These are phyloP conservation scores for Wickerhamomyces alni DNA, from an alignment of 805 yeast species.

Conservation along the genomic window DNA sequence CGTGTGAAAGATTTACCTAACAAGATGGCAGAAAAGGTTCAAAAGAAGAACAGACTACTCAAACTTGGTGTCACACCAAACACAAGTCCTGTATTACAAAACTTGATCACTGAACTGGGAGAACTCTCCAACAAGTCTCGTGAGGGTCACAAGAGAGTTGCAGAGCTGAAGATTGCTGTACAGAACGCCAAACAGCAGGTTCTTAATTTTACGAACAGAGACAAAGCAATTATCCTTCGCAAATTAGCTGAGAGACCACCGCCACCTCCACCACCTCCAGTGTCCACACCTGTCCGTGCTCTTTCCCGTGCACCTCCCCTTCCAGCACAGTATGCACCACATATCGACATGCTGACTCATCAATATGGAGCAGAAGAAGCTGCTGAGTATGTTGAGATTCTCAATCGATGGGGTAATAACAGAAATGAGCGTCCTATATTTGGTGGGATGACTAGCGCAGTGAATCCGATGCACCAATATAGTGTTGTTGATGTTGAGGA, in stretches of 20 bases:
- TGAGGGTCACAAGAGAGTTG: background rate
- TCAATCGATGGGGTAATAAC: background rate
- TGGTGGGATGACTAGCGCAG: background rate
- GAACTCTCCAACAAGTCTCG: slow-evolving; percentile 5
- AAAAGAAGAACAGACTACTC: slow-evolving; percentile 2
- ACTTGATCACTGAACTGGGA: background rate
- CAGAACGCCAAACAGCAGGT: background rate
- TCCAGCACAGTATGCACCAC: too few species aligned
- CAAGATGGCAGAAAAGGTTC: background rate
- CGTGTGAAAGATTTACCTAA: background rate
- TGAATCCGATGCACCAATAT: background rate
- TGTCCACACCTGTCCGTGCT: too few species aligned
- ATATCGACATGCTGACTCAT: background rate
- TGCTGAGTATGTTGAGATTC: too few species aligned
- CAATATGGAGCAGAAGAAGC: too few species aligned
- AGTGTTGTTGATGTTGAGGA: background rate
- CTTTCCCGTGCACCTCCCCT: background rate
- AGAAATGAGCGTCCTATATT: background rate
- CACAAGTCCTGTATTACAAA: slow-evolving; percentile 2
- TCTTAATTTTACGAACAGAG: slow-evolving; percentile 4
- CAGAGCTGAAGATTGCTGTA: background rate
- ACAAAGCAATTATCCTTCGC: background rate
- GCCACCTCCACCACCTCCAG: background rate
- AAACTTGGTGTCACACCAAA: slow-evolving; percentile 3
- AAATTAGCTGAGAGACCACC: slow-evolving; percentile 1